These are phyloP conservation scores for Dactylella cylindrospora DNA, from an alignment of 2,329 filamentous ascomycete genomes.

Conservation along the genomic window DNA sequence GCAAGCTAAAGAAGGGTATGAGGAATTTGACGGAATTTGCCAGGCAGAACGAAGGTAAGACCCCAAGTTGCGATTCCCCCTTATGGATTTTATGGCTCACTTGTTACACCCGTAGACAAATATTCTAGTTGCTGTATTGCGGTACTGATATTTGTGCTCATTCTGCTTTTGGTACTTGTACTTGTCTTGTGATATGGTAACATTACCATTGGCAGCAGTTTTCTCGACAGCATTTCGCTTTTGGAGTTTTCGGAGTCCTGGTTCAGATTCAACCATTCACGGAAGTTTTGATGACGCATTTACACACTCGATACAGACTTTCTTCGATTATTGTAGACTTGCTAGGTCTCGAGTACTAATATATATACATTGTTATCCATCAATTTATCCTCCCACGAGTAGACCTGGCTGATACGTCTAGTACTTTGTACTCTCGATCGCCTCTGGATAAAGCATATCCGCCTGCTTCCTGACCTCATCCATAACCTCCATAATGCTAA, in stretches of 20 bases:
- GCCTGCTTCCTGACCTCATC: slow-evolving; percentile 67
- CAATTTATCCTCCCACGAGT: neutral
- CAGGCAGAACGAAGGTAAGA: slow-evolving; percentile 81
- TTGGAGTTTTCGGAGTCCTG: slow-evolving; percentile 36
- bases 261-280: too few relatives aligned
- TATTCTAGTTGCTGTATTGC: slow-evolving; percentile 72
- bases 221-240: too few relatives aligned
- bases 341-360: slow-evolving; percentile 14
- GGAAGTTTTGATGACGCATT: neutral
- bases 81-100: slow-evolving; percentile 43
- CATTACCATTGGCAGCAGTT: neutral
- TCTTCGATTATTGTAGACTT: slow-evolving; percentile 1
- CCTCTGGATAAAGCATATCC: slow-evolving; percentile 64
- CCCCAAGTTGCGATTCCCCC: slow-evolving; percentile 43
- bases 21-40: slow-evolving; percentile 83
- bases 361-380: slow-evolving; percentile 7
- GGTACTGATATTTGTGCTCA: slow-evolving; percentile 81
- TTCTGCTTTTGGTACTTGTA: slow-evolving; percentile 80
- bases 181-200: slow-evolving; percentile 58
- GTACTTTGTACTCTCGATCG: slow-evolving; percentile 59
- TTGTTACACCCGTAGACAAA: slow-evolving; percentile 6
- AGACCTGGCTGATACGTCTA: slow-evolving; percentile 12
- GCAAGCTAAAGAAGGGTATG: slow-evolving; percentile 80
- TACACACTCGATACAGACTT: slow-evolving; percentile 14
- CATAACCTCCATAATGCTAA: slow-evolving; percentile 82